These are phyloP conservation scores for Plectosphaerella cucumerina DNA, from an alignment of 2,329 filamentous ascomycete species.

Conservation along the genomic window DNA sequence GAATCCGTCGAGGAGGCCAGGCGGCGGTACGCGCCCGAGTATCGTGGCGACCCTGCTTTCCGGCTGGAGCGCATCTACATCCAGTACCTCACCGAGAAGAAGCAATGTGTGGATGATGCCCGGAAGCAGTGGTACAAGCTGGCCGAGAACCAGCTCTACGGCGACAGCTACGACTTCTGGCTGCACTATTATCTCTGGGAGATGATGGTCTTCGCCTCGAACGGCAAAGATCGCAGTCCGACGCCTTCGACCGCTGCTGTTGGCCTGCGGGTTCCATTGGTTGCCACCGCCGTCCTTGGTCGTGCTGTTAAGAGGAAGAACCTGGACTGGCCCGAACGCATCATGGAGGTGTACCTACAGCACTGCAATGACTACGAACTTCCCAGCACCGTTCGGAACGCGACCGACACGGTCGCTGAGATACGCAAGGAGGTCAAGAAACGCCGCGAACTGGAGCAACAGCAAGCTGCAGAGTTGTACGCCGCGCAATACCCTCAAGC, in stretches of 20 bases:
- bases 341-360: conserved; percentile 68
- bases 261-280: conserved; percentile 59
- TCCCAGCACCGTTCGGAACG: conserved; percentile 68
- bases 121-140: conserved; percentile 74
- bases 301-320: conserved; percentile 60
- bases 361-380: conserved; percentile 91
- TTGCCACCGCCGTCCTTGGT: conserved; percentile 72
- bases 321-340: conserved; percentile 72
- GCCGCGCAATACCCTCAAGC: conserved; percentile 30
- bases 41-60: conserved; percentile 83
- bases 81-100: conserved; percentile 84
- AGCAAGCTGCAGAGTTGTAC: conserved; percentile 52
- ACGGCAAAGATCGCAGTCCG: conserved; percentile 47
- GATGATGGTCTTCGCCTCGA: conserved; percentile 59
- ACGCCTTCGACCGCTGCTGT: conserved; percentile 41
- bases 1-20: conserved; percentile 81
- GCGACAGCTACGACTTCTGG: conserved; percentile 90
- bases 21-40: conserved; percentile 67
- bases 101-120: conserved; percentile 71
- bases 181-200: conserved; percentile 89
- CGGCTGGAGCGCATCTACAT: conserved; percentile 89
- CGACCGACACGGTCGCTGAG: conserved; percentile 69
- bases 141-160: conserved; percentile 56
- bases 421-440: conserved; percentile 58
- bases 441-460: conserved; percentile 63